These are phyloP conservation scores for sunflower (Helianthus annuus) DNA, from an alignment of 129 eudicot species.

Conservation along the genomic window HanXRQr2.0-SUNRISE NC_035438.2:19309445-19309944, in stretches of 20 bases:
- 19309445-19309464: constrained; percentile 66
- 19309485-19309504: constrained; percentile 54
- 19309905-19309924: constrained; percentile 74
- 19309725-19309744: constrained; percentile 63
- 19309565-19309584: constrained; percentile 20
- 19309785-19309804: constrained; percentile 30
- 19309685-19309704: constrained; percentile 70
- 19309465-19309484: constrained; percentile 60
- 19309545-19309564: constrained; percentile 23
- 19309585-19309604: constrained; percentile 35
- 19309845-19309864: constrained; percentile 96
- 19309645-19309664: constrained; percentile 33
- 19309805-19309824: constrained; percentile 51
- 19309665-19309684: constrained; percentile 31
- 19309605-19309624: constrained; percentile 48
- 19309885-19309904: constrained; percentile 77
- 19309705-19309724: constrained; percentile 76
- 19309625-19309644: constrained; percentile 25
- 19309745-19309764: constrained; percentile 50
- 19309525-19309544: constrained; percentile 27
- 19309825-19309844: constrained; percentile 84
- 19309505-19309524: constrained; percentile 34
- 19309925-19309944: constrained; percentile 83
- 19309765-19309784: constrained; percentile 43
- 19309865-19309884: constrained; percentile 76